Evolutionary conservation across 495 filamentous ascomycete genomes (phyloP), one percentile per base, ranked within the genome.

Genomic region (Penicillium antarcticum): DNA sequence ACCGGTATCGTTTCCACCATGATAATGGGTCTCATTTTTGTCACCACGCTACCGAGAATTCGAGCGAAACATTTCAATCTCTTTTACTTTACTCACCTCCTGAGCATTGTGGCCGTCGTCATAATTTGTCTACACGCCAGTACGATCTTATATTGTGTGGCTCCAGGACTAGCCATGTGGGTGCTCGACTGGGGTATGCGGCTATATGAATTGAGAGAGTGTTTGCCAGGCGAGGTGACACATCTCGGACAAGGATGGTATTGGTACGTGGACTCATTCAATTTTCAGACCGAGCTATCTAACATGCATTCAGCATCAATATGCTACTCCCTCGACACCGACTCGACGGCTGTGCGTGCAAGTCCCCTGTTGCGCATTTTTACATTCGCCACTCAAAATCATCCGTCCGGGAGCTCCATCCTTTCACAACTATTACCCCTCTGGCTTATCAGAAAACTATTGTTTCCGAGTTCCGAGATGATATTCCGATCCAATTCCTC

Each of bases 391-490:
- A 48, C 35, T 23, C 45, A 26, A n/a, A 38, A 14, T 39, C 45
- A 33, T 48, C 45, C 45, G 34, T 26, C 45, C 26, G 45, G 34
- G 45, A 48, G 34, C 45, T 48, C 19, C 45, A 48, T 48, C 45
- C 45, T 48, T 48, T 48, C 36, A 48, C 45, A 33, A 48, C 45
- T 31, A 48, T 48, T 40, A 48, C 45, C n/a, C 45, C 45, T 48
- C 45, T 48, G 38, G 36, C 34, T 24, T 48, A 33, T 32, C 18
- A 48, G 26, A 48, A 31, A 3, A 40, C 29, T 6, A 32, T 39
- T 9, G 40, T 13, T 31, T 39, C 45, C 13, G 34, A 36, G 19
- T 39, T 35, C 33, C 18, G 26, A 48, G 19, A 39, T 16, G 33
- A 39, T 48, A 26, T 48, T 12, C 33, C 45, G 36, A 48, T 48